Evolutionary conservation across 2,329 filamentous ascomycete genomes (phyloP), one percentile per base, ranked within the genome.

Genomic region (Trichoderma sp.): DNA sequence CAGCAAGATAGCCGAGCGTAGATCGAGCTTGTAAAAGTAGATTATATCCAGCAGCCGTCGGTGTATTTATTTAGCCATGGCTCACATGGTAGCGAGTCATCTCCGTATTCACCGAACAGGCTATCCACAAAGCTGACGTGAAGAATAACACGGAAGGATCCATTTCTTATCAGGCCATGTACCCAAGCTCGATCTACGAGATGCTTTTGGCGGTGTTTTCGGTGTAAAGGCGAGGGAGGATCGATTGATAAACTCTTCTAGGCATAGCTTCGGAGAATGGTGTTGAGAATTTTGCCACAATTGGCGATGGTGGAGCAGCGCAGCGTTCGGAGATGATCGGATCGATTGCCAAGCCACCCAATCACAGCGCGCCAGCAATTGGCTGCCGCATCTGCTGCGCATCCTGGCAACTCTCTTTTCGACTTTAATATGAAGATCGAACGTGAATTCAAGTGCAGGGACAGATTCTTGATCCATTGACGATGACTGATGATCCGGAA

Each of bases 311-410:
- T 56, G 63, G 63, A 49, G 63, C 46, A 56, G 63, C n/a, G 37
- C 28, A 24, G 37, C 34, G 43, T 30, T 49, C 63, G 63, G 63
- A 58, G 63, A 66, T 56, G 63, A 52, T 66, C 63, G 63, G 63
- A 43, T 58, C 26, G 56, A 56, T 26, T 34, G 14, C 3, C 52
- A 58, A 58, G 63, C 52, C 63, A 66, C 52, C 63, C 63, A 66
- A 66, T 66, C 37, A 58, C 32, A 26, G 34, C 28, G 26, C 13
- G 21, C 18, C 49, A 51, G 51, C 16, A 24, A 7, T 24, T 32
- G 16, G 43, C 18, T n/a, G 49, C 24, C 24, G n/a, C 24, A 32
- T 54, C 61, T 56, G 34, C 61, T 66, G 24, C 28, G 52, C 34
- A 58, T 34, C 63, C 37, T 56, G 51, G 37, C 34, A 28, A 18